A percentile compares a stretch with the other conserved stretches of the same genome.
Conservation (phyloP, 2,329 filamentous ascomycete genomes). For the Tetracladium maxilliforme region DNA sequence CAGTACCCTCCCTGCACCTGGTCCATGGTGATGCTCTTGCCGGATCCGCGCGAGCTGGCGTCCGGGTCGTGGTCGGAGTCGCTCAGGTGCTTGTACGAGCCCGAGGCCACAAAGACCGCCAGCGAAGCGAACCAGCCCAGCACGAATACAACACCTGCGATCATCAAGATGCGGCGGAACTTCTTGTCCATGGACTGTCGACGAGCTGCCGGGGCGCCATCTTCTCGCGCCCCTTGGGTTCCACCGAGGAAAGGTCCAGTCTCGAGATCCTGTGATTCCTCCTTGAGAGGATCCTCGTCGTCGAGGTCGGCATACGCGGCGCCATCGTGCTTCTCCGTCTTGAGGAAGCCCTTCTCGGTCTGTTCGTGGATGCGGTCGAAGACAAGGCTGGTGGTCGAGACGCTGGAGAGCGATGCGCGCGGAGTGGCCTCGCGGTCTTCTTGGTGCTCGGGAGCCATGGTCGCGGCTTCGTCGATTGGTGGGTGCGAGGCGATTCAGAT, state of each 20-base stretch:
- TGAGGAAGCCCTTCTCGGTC: no score
- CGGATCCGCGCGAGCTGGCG: constrained; percentile 47
- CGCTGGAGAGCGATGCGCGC: constrained; percentile 58
- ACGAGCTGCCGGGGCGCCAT: constrained; percentile 2
- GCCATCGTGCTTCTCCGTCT: constrained; percentile 3
- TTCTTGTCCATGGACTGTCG: constrained; percentile 46
- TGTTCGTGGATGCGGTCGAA: constrained; percentile 62
- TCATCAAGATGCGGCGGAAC: constrained; percentile 45
- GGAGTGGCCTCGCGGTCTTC: no score
- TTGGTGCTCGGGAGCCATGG: no score
- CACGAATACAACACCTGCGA: constrained; percentile 42
- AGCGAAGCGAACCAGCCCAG: constrained; percentile 57
- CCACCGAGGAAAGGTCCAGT: constrained; percentile 37
- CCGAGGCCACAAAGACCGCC: constrained; percentile 47
- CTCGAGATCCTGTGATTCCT: constrained; percentile 29
- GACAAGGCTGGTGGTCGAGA: constrained; percentile 72
- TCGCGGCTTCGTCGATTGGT: no score
- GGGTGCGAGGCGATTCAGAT: no score
- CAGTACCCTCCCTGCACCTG: constrained; percentile 55
- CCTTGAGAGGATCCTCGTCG: constrained; percentile 30
- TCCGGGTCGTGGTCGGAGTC: constrained; percentile 53
- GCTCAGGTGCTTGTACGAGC: constrained; percentile 51
- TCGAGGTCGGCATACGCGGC: constrained; percentile 16
- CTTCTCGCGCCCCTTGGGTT: constrained; percentile 7
- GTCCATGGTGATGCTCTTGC: constrained; percentile 60